Conservation (phyloP, 768 basidiomycete species). For the Boletus insuetus region DNA sequence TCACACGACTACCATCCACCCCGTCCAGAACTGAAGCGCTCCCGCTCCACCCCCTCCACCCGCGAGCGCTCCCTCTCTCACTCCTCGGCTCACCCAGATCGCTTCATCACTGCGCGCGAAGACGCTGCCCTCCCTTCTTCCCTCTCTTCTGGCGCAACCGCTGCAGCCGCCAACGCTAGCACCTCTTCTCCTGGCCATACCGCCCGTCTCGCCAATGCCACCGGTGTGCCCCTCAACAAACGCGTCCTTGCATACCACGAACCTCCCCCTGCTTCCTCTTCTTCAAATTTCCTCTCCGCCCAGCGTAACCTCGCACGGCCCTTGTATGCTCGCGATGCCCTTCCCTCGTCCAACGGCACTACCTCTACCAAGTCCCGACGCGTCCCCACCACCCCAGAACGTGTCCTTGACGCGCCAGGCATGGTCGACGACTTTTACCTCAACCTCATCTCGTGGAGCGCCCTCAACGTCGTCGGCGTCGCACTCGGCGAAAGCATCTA, state of each 20-base stretch:
- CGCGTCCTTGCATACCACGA: conserved; percentile 90
- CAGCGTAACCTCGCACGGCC: conserved; percentile 79
- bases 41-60: conserved; percentile 69
- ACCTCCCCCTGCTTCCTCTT: conserved; percentile 74
- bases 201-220: conserved; percentile 70
- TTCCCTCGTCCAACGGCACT: conserved; percentile 62
- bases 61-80: conserved; percentile 35
- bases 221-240: conserved; percentile 72
- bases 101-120: conserved; percentile 67
- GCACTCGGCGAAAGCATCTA: conserved; percentile 85
- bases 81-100: conserved; percentile 51
- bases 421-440: conserved; percentile 96
- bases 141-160: conserved; percentile 58
- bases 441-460: conserved; percentile 89
- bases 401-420: conserved; percentile 94
- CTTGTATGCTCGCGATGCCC: conserved; percentile 64
- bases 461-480: conserved; percentile 83
- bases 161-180: conserved; percentile 30
- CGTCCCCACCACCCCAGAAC: conserved; percentile 83
- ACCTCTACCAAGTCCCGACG: conserved; percentile 71
- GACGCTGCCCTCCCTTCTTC: conserved; percentile 58
- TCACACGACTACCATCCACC: conserved; percentile 74
- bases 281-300: conserved; percentile 69
- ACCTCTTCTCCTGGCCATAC: conserved; percentile 73
- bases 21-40: conserved; percentile 61